Evolutionary conservation across 805 yeast species (phyloP), one percentile per base, ranked within the genome.

Genomic region (Kodamaea sagamina): DNA sequence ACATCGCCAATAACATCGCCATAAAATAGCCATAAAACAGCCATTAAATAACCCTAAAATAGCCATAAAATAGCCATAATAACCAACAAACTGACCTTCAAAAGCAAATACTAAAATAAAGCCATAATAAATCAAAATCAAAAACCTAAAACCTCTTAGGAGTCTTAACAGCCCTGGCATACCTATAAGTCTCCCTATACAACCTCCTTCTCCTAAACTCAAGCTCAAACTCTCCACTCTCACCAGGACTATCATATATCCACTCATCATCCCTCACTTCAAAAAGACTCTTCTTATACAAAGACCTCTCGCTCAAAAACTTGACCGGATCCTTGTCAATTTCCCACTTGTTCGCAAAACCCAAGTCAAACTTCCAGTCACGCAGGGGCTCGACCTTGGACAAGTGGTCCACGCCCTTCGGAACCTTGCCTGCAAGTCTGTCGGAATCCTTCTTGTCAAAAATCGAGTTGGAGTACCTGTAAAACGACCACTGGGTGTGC

Each of bases 321-420:
- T 52, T 53, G 1, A 46, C 49, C 0, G 84, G 81, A 32, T 77
- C 60, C 11, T 55, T 52, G 54, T 89, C 96, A 10, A 82, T 66
- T 39, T 62, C 63, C 97, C 97, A 89, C 8, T 68, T 67, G 34
- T 75, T 73, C 19, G 74, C 77, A 19, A 65, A 62, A 4, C 66
- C 71, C 50, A 62, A 63, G 45, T 78, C 82, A 58, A 81, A 89
- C 46, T 72, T 70, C 97, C 97, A 89, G 10, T 81, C 82, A 8
- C 57, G 48, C 1, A 96, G 96, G 1, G 95, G 82, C 19, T 57
- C 51, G 1, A 89, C 78, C 16, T 80, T 79, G 2, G 69, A 65
- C 15, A 89, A 56, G 25, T 64, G 63, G 13, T 67, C 59, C 0
- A 79, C 79, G 0, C 95, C 95, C 2, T 74, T 73, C 1, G 97